phyloP scores from a whole-genome alignment of 2,329 filamentous ascomycete genomes.

The Penicillium sp. region DNA sequence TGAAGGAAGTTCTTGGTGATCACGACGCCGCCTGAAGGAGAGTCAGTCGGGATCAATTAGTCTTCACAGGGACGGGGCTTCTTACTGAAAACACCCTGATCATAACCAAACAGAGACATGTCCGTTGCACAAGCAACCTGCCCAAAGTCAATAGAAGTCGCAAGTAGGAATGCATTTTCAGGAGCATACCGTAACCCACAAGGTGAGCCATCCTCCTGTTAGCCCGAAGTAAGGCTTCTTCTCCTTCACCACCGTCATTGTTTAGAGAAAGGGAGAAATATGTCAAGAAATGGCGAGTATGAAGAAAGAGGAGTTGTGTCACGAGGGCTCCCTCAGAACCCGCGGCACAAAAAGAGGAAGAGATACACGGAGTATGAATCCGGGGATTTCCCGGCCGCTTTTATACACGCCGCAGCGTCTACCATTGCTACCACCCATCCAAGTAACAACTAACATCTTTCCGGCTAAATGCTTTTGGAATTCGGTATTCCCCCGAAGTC shows the following conservation, averaged over 20 bases:
- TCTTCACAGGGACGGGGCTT: not conserved
- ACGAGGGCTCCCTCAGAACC: not conserved
- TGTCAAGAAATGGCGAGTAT: not conserved
- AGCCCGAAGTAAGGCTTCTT: conserved; percentile 54
- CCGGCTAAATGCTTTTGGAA: not conserved
- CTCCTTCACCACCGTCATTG: not conserved
- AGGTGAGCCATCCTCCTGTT: conserved; percentile 56
- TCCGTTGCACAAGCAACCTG: conserved; percentile 45
- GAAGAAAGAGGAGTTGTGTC: not conserved
- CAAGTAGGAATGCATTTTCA: not conserved
- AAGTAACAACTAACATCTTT: not conserved
- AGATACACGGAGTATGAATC: not conserved
- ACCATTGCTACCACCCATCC: not conserved
- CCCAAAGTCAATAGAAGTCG: conserved; percentile 1
- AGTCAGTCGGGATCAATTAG: not conserved
- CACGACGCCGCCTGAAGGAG: conserved; percentile 49
- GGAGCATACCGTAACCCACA: conserved; percentile 52
- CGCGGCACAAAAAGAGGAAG: not conserved
- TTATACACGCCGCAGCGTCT: not conserved
- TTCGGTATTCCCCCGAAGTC: not conserved
- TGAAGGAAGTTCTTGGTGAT: conserved; percentile 56
- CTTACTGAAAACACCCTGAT: conserved; percentile 54
- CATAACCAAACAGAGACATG: conserved; percentile 42
- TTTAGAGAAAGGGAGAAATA: not conserved
- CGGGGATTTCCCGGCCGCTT: not conserved